Percentiles rank a stretch among this genome's conserved stretches.
phyloP scores from a whole-genome alignment of 805 yeast species.

The Pichia insulana region DNA sequence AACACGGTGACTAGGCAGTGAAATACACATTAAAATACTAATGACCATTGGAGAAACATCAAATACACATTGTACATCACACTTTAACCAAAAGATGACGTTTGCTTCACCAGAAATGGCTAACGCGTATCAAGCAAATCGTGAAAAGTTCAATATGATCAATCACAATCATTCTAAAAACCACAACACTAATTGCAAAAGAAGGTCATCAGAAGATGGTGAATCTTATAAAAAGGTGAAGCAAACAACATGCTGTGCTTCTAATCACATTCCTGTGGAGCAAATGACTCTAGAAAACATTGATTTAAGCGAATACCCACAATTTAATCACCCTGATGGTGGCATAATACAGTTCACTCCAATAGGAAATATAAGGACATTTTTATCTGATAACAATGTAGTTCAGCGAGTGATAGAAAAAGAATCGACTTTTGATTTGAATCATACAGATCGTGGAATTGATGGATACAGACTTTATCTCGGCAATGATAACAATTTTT shows the following conservation, averaged over 20 bases:
- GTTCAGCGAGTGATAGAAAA: constrained; percentile 42
- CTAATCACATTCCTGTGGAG: constrained; percentile 11
- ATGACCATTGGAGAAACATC: background rate
- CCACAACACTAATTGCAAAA: constrained; percentile 21
- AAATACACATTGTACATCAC: background rate
- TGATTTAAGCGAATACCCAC: constrained; percentile 41
- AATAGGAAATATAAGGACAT: constrained; percentile 48
- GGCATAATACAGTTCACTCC: constrained; percentile 56
- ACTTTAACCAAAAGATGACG: background rate
- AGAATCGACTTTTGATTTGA: constrained; percentile 27
- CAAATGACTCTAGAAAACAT: constrained; percentile 22
- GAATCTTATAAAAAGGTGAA: constrained; percentile 25
- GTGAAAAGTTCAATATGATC: constrained; percentile 11
- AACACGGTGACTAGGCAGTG: no score
- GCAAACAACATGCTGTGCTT: constrained; percentile 20
- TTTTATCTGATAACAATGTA: constrained; percentile 35
- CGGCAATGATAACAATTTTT: constrained; percentile 16
- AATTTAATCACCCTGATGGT: constrained; percentile 53
- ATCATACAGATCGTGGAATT: constrained; percentile 26
- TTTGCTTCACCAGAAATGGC: constrained; percentile 5
- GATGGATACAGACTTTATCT: constrained; percentile 29
- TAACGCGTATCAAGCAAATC: constrained; percentile 11
- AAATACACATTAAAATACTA: no score
- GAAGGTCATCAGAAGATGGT: constrained; percentile 30
- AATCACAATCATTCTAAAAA: background rate